Base-by-base conservation (phyloP, 2,329 filamentous ascomycete genomes). In the Penicillium digitatum region DNA sequence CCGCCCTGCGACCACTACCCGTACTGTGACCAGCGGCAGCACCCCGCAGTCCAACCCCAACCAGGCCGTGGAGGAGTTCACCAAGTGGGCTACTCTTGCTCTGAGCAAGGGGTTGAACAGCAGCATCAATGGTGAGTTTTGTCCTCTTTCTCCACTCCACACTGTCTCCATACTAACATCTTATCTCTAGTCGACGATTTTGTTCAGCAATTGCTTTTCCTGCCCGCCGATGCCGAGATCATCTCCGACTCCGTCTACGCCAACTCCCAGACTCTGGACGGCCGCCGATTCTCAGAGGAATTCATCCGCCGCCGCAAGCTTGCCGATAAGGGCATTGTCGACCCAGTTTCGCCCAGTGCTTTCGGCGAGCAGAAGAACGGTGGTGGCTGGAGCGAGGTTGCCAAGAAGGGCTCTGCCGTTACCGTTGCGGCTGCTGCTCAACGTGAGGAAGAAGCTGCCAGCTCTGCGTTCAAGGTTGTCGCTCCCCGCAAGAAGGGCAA, bases 321-420 rank as follows among this genome's bases (percentile, higher is more conserved):
- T 1, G 93, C 94, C 0, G 93, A 97, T 64, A 94, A 92, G 78
- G 94, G 94, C 37, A 83, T 96, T 38, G 80, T 95, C 18, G 87
- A 88, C 52, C 80, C 84, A 16, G 79, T 82, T 45, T 80, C 76
- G 47, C 76, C 77, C 34, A 82, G 76, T 52, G 81, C 84, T 3
- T 80, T 78, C 32, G 76, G 67, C 5, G 77, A 79, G 46, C 73
- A 77, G 61, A 78, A 75, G 62, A 78, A 75, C 26, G 77, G 80
- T 26, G 86, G 89, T 52, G 93, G 93, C 20, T 99, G 94, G 94
- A 96, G 82, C 65, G 94, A 97, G 76, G 94, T 99, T 49, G 94
- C 94, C 1, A 97, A 97, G 86, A 96, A 96, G 81, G 88, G 88
- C 24, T 78, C 76, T 47, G 68, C 66, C 32, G 61, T 57, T 18